Percentiles rank a stretch among this genome's conserved stretches.
Evolutionary conservation across 108 stramenopile genomes (phyloP).

Genomic region (Parietichytrium sp.): DNA sequence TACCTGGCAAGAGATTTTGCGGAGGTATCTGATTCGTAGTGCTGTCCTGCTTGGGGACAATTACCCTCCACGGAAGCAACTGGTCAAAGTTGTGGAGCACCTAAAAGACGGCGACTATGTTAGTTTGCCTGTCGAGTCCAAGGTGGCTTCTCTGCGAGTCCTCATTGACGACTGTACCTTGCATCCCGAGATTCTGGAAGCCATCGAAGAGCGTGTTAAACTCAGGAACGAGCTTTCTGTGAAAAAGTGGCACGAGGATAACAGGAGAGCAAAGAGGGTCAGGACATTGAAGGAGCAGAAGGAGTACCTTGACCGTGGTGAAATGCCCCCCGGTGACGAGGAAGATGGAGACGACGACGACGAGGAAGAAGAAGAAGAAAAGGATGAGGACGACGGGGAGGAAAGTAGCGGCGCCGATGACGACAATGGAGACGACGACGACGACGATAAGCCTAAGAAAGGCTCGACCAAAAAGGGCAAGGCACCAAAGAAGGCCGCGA

Average conservation of each 20-base stretch:
- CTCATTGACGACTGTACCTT: slow-evolving; percentile 16
- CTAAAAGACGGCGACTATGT: slow-evolving; percentile 2
- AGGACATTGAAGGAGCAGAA: background rate
- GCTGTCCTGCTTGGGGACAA: background rate
- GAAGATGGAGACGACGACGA: background rate
- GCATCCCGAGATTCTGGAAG: slow-evolving; percentile 27
- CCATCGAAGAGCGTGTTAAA: background rate
- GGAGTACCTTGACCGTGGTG: background rate
- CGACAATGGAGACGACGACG: no score
- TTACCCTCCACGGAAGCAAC: background rate
- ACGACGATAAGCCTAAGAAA: no score
- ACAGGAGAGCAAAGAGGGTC: background rate
- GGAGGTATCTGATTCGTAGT: slow-evolving; percentile 9
- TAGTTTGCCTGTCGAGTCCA: background rate
- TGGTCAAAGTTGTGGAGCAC: background rate
- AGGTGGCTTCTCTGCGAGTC: background rate
- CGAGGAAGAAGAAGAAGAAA: slow-evolving; percentile 31
- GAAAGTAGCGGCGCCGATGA: background rate
- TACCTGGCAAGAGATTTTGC: slow-evolving; percentile 31
- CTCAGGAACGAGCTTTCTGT: background rate
- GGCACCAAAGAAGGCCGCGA: background rate
- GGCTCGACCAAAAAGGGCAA: no score
- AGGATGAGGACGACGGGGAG: background rate
- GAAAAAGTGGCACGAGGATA: background rate
- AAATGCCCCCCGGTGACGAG: background rate